Percentiles rank a stretch among this genome's conserved stretches.
Evolutionary conservation across 148 eudicot genomes (phyloP).

Genomic region (Camellia granthamiana): DNA sequence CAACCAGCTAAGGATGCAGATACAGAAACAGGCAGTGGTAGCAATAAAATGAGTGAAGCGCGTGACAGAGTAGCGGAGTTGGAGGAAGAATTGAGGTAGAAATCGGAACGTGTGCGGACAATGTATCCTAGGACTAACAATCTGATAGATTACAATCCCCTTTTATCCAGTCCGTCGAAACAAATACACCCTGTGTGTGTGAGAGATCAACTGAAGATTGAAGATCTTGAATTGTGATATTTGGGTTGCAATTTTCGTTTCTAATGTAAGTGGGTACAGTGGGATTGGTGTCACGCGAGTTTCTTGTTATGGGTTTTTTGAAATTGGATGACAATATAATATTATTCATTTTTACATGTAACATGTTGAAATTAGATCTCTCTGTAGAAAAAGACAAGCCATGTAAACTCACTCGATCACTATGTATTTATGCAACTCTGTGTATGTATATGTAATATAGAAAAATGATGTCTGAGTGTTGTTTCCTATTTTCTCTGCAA

Average conservation of each 20-base stretch:
- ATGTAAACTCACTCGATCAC: too few species aligned
- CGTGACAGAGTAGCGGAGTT: too few species aligned
- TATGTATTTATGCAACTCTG: too few species aligned
- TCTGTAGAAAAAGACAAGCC: not conserved
- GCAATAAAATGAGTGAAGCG: too few species aligned
- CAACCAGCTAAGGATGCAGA: too few species aligned
- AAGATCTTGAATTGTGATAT: not conserved
- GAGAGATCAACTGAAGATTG: not conserved
- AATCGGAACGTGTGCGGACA: too few species aligned
- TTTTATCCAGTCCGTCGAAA: too few species aligned
- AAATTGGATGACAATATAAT: not conserved
- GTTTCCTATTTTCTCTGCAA: not conserved
- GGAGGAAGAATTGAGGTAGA: too few species aligned
- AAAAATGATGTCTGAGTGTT: not conserved
- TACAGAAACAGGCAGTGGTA: too few species aligned
- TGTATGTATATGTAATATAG: not conserved
- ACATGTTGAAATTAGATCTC: not conserved
- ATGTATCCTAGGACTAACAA: too few species aligned
- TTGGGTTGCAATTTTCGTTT: not conserved
- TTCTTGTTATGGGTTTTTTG: not conserved
- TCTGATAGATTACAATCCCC: too few species aligned
- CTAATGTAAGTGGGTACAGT: not conserved
- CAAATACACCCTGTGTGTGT: not conserved
- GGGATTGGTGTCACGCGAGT: slow-evolving; percentile 3
- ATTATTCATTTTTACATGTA: not conserved